Base-by-base conservation (phyloP, 2,329 filamentous ascomycete genomes). In the Neobulgaria alba region DNA sequence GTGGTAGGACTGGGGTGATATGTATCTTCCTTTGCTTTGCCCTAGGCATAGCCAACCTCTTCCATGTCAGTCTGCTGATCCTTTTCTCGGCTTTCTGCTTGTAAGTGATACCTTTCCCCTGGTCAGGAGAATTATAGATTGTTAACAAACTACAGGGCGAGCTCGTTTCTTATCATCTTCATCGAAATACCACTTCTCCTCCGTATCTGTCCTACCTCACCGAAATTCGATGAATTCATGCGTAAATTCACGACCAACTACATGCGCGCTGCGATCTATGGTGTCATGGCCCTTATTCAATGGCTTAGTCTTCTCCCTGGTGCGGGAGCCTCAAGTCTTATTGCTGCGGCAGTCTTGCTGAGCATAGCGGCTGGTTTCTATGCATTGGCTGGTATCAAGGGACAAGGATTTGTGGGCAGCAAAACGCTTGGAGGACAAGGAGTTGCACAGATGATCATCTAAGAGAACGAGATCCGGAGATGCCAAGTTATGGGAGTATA, bases 401-500 rank as follows among this genome's bases (percentile, higher is more conserved):
- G 84, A 45, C 86, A 93, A 67, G 82, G 77, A 26, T 93, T 93
- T 64, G 79, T 88, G 51, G 85, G 85, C 46, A 95, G 89, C 73
- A 96, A 96, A 77, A 96, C 90, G 12, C 73, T 98, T 39, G 92
- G 92, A 52, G 92, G 92, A 39, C 82, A 86, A 53, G 90, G 90
- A 38, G 84, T 95, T 53, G 92, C 88, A 48, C 89, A 95, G 71
- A 95, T 96, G 90, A 95, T 96, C 66, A 88, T 96, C 59, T 94
- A 72, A 68, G 54, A 18, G 16, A 4, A 15, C 23, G 23, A 12
- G 23, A 26, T 7, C 23, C 23, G 23, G 23, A n/a, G n/a, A n/a
- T n/a, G n/a, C n/a, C n/a, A n/a, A n/a, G n/a, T n/a, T n/a, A n/a
- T n/a, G n/a, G n/a, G n/a, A n/a, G n/a, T n/a, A n/a, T n/a, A n/a